These are phyloP conservation scores for Sisymbrium irio DNA, from an alignment of 345 rosid genomes.

Conservation along the genomic window DNA sequence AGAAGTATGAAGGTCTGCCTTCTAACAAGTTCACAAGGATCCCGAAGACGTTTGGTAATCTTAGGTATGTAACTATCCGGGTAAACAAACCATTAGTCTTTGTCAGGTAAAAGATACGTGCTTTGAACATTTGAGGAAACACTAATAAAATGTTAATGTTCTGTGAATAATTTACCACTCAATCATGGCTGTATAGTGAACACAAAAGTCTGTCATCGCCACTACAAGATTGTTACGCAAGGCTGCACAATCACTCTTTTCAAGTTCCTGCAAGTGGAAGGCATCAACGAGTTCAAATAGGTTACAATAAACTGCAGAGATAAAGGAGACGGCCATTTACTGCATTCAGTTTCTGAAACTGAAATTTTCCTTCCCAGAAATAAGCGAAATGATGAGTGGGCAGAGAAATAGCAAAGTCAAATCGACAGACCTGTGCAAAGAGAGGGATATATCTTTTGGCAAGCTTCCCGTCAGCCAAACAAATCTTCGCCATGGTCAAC, in stretches of 20 bases:
- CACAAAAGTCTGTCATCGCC: constrained; percentile 87
- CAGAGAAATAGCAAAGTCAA: background rate
- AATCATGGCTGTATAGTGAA: constrained; percentile 83
- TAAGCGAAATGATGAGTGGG: background rate
- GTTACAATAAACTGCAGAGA: constrained; percentile 5
- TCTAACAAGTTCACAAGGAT: constrained; percentile 88
- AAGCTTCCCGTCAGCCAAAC: constrained; percentile 82
- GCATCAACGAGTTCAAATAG: background rate
- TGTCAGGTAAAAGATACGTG: background rate
- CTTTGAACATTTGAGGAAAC: background rate
- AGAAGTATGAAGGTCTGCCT: constrained; percentile 92
- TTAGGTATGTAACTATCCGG: constrained; percentile 73
- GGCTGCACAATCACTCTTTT: constrained; percentile 80
- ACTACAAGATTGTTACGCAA: constrained; percentile 92
- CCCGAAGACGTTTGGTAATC: constrained; percentile 86
- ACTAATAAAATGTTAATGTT: constrained; percentile 2
- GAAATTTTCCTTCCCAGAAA: background rate
- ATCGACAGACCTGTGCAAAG: constrained; percentile 71
- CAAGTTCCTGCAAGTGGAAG: constrained; percentile 69
- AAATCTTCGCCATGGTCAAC: constrained; percentile 91
- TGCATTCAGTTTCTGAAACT: background rate
- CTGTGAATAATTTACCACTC: constrained; percentile 69
- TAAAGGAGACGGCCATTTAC: background rate
- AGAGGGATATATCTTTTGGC: constrained; percentile 85
- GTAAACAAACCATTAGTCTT: constrained; percentile 26